These are phyloP conservation scores for Botryotinia globosa DNA, from an alignment of 2,329 filamentous ascomycete species.

Conservation along the genomic window DNA sequence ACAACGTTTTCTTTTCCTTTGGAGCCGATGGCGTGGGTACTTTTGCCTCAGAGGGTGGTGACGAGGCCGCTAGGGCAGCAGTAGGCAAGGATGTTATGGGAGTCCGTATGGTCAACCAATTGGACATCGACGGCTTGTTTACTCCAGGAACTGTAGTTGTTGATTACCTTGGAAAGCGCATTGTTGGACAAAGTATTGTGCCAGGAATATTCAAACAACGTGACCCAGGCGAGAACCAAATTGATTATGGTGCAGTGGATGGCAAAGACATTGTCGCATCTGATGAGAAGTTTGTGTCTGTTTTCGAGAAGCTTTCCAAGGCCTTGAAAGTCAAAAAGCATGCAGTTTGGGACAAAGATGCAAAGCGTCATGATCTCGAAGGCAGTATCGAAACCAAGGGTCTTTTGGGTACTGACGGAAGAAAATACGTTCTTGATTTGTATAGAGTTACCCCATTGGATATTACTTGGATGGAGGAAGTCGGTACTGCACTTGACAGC, in stretches of 20 bases:
- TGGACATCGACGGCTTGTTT: constrained; percentile 92
- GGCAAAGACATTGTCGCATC: constrained; percentile 93
- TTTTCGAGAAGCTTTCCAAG: constrained; percentile 89
- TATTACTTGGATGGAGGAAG: constrained; percentile 83
- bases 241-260: constrained; percentile 97
- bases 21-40: constrained; percentile 96
- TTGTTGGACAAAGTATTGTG: constrained; percentile 96
- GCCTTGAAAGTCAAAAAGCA: constrained; percentile 90
- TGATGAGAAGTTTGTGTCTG: constrained; percentile 77
- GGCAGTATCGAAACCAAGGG: constrained; percentile 98
- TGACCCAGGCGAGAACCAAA: constrained; percentile 95
- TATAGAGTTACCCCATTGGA: constrained; percentile 94
- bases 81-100: constrained; percentile 96
- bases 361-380: constrained; percentile 84
- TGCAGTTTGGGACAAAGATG: constrained; percentile 96
- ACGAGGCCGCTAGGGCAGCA: constrained; percentile 92
- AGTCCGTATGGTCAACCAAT: constrained; percentile 91
- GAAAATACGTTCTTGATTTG: constrained; percentile 95
- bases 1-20: constrained; percentile 99
- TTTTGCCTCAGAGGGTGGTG: constrained; percentile 92
- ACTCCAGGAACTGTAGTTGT: constrained; percentile 95
- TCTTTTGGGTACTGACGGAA: constrained; percentile 90
- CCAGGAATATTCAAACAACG: constrained; percentile 99
- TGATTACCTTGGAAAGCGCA: constrained; percentile 94
- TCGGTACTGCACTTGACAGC: constrained; percentile 47